A percentile compares a stretch with the other conserved stretches of the same genome.
Evolutionary conservation across 2,329 filamentous ascomycete genomes (phyloP).

Genomic region (Nigrospora osmanthi): DNA sequence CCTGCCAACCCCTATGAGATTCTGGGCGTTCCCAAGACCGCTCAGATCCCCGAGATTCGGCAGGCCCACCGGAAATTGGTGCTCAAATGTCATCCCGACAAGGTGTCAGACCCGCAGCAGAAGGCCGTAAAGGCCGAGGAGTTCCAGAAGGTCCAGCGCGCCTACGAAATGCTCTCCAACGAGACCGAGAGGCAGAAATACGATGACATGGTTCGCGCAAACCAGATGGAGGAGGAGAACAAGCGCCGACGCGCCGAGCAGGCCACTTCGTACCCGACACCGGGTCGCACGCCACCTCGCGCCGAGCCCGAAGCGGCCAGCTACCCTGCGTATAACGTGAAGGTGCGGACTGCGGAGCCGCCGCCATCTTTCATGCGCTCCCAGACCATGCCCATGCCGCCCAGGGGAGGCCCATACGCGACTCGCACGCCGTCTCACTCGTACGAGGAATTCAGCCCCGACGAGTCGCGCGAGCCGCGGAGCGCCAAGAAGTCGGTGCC

Average conservation of each 20-base stretch:
- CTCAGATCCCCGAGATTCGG: constrained; percentile 64
- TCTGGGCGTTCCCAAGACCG: constrained; percentile 66
- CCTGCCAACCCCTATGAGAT: constrained; percentile 71
- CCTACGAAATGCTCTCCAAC: constrained; percentile 84
- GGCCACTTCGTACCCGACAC: not conserved
- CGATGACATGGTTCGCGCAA: constrained; percentile 57
- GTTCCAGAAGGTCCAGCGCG: constrained; percentile 87
- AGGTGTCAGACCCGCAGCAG: constrained; percentile 69
- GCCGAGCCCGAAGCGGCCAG: not conserved
- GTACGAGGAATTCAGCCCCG: constrained; percentile 4
- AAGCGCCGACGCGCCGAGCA: constrained; percentile 8
- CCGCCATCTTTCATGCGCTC: constrained; percentile 1
- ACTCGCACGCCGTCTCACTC: constrained; percentile 4
- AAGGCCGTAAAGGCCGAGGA: constrained; percentile 76
- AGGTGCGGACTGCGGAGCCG: constrained; percentile 3
- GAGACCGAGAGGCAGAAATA: constrained; percentile 66
- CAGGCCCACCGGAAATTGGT: constrained; percentile 78
- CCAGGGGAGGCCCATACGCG: constrained; percentile 2
- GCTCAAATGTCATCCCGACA: constrained; percentile 85
- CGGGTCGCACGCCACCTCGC: constrained; percentile 4
- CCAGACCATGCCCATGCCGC: not conserved
- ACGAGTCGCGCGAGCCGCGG: constrained; percentile 9
- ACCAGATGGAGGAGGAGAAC: constrained; percentile 36
- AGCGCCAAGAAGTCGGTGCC: constrained; percentile 9
- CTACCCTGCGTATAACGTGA: not conserved